Evolutionary conservation across 2,329 filamentous ascomycete genomes (phyloP), one percentile per base, ranked within the genome.

Genomic region (Sporothrix mexicana): DNA sequence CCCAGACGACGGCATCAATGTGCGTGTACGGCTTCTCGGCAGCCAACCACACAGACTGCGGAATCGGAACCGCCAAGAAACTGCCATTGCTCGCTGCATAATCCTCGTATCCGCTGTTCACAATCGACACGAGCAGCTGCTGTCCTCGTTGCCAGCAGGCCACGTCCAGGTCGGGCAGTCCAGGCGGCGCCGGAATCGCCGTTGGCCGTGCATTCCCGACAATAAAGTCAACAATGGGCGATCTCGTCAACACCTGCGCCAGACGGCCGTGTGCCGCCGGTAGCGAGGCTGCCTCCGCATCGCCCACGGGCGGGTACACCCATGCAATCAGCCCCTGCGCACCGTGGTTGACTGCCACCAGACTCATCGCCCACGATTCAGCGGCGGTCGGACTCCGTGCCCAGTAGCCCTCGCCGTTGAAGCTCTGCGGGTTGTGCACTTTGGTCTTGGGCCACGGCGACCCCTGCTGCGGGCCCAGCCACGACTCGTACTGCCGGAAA

Each of bases 321-420:
- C 85, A 86, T 15, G 81, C 80, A 2, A 85, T 80, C 25, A 85
- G 79, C 3, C 79, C 82, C 74, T 82, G 82, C 17, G 80, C 83
- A n/a, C 82, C 84, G 74, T 84, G 82, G 75, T 85, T 84, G 57
- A 87, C 80, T 0, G 82, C 83, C 15, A 86, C 77, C 25, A 81
- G 76, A 70, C 80, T 81, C 84, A 86, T 86, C 23, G 79, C 84
- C 72, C 81, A 80, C 41, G 80, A 80, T 78, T 87, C 85, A 12
- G 78, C 80, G 2, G 79, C 74, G 0, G 81, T 84, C 9, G 85
- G 85, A 73, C 85, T 82, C 12, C 84, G 79, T n/a, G 76, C 69
- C 84, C 85, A 86, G 77, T 86, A 86, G 20, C 79, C 81, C 76
- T 86, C 82, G 61, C 84, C 84, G 72, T 83, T 80, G 77, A 86